These are phyloP conservation scores for Suhomyces faveliae DNA, from an alignment of 805 yeast genomes.

Conservation along the genomic window DNA sequence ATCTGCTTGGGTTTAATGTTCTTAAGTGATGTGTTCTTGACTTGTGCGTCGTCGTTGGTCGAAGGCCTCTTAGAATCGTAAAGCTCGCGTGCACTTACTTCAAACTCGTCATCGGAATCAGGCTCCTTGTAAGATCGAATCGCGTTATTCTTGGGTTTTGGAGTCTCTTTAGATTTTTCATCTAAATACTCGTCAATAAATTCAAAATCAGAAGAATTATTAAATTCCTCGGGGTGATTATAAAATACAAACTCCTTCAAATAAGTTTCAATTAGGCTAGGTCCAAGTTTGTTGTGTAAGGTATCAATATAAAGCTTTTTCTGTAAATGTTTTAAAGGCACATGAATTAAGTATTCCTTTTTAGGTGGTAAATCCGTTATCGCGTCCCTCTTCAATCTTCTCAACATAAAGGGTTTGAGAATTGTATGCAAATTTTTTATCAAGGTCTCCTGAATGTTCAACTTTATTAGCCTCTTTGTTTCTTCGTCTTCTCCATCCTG, in stretches of 20 bases:
- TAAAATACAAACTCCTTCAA: slow-evolving; percentile 51
- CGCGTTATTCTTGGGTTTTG: slow-evolving; percentile 5
- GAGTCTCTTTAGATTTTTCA: slow-evolving; percentile 19
- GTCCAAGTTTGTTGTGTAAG: slow-evolving; percentile 43
- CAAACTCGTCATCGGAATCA: slow-evolving; percentile 33
- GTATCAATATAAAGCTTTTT: slow-evolving; percentile 58
- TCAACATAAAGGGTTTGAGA: slow-evolving; percentile 78
- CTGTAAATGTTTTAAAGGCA: slow-evolving; percentile 65
- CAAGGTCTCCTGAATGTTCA: slow-evolving; percentile 49
- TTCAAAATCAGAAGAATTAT: slow-evolving; percentile 16
- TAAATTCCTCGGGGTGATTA: slow-evolving; percentile 29
- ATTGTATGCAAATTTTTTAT: slow-evolving; percentile 82
- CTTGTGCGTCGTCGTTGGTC: slow-evolving; percentile 17
- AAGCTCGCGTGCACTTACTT: background rate
- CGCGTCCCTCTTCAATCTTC: slow-evolving; percentile 79
- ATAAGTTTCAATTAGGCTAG: slow-evolving; percentile 44
- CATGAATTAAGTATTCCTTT: slow-evolving; percentile 81
- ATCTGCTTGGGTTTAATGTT: slow-evolving; percentile 2
- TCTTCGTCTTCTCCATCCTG: slow-evolving; percentile 35
- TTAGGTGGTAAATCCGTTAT: slow-evolving; percentile 74
- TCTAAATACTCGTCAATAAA: slow-evolving; percentile 43
- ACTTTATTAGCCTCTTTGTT: slow-evolving; percentile 54
- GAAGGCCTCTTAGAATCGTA: background rate
- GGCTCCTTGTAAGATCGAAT: slow-evolving; percentile 18
- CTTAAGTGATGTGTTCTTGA: slow-evolving; percentile 4